Evolutionary conservation across 2,329 filamentous ascomycete species (phyloP), one percentile per base, ranked within the genome.

Genomic region (Chrysosphaeria jannelii): DNA sequence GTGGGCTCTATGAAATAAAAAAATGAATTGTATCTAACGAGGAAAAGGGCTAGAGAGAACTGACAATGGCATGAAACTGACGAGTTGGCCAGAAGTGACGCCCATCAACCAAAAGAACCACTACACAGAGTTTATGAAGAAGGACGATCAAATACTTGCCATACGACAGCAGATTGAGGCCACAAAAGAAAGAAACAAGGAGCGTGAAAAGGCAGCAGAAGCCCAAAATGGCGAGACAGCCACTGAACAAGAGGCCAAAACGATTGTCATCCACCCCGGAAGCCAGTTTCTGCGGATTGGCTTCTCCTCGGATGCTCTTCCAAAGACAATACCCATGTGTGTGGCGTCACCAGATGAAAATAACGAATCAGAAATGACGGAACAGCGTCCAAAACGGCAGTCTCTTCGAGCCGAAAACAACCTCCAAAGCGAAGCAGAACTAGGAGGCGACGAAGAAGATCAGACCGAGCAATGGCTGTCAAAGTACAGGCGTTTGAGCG

Each of bases 71-170:
- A 81, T 97, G 69, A 85, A 79, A 40, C 62, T 85, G 39, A 74
- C 78, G 22, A 88, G 59, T 42, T 97, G 85, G 81, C 81, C 85
- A 7, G 70, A 85, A 39, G 66, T 90, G 27, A 57, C 62, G 20
- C 75, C 85, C 36, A 97, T 97, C 46, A 97, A 97, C 42, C 85
- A 97, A 45, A 97, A 97, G 51, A 97, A 97, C 45, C 97, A 97
- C 46, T 91, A 91, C 44, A 90, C 79, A 75, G 85, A 97, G 40
- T 97, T 90, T 36, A 72, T 97, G 47, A 97, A 97, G 51, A 70
- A 81, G 38, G 85, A 97, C 50, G 85, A 93, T 37, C 85, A 97
- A 47, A 67, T 89, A 28, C 63, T 97, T 16, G 76, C 81, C 8
- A 62, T 81, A 26, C 67, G 85, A 36, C 58, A 89, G 10, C 76